Base-by-base conservation (phyloP, 2,329 filamentous ascomycete species). In the Karstenula rhodostoma region DNA sequence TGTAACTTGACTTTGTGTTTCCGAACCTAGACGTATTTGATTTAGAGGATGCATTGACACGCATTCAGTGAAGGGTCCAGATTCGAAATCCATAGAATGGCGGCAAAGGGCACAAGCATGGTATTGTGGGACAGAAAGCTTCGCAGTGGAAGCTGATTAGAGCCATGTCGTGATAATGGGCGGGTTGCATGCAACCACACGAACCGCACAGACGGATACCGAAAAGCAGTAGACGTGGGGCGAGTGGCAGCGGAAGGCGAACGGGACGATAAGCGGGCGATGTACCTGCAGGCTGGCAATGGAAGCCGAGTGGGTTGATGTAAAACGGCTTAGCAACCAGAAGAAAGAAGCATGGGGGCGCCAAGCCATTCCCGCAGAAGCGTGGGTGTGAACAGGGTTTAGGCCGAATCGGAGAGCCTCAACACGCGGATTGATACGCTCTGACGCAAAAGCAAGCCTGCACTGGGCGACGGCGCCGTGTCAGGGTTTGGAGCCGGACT, bases 21-120 rank as follows among this genome's bases (percentile, higher is more conserved):
- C 43, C 55, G 49, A 63, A 56, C 63, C 57, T 60, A 61, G 60
- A 40, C 54, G 55, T 56, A 23, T 59, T 62, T 52, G 63, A 57
- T 56, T 50, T 54, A 61, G 43, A 56, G 63, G 60, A 70, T 72
- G 63, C 71, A 75, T 75, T 69, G 68, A 67, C 50, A 32, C 50
- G 46, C 22, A 25, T 58, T 60, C 40, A 58, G 51, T 58, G 37
- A 50, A 44, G 62, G 51, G 40, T 25, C 43, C 49, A 65, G 62
- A 59, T 63, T 57, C 58, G 65, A 60, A 60, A 58, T 55, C 23
- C 58, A 66, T 67, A 52, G 59, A 66, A 37, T 17, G 48, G 47
- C 47, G 56, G 62, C 61, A 58, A 48, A 62, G 53, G 58, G 40
- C 46, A 49, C 35, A 59, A 58, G 59, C 58, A 64, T 66, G 50